phyloP scores from a whole-genome alignment of 225 moss, liverwort and hornwort genomes.

The Pseudoscleropodium purum region DNA sequence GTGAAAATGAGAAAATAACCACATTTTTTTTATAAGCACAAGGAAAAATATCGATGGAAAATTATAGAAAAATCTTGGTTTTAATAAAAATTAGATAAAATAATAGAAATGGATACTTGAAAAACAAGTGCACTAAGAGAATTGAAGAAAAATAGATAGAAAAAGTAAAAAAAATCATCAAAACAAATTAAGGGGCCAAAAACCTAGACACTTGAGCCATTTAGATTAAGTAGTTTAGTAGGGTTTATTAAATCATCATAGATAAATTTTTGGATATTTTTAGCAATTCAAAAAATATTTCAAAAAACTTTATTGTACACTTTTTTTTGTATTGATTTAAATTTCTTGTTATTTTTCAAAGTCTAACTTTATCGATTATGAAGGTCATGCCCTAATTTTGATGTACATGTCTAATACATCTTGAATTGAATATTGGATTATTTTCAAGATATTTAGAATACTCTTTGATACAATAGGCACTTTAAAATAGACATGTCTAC shows the following conservation, averaged over 20 bases:
- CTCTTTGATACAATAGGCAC: rapidly evolving
- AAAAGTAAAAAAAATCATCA: rapidly evolving
- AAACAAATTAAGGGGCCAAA: rapidly evolving
- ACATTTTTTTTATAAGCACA: not conserved
- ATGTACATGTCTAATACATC: not conserved
- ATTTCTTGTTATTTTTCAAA: not conserved
- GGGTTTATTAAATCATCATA: not conserved
- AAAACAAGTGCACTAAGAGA: too few species aligned
- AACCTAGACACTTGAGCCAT: too few species aligned
- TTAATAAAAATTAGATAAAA: not conserved
- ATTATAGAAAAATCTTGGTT: not conserved
- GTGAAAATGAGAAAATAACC: not conserved
- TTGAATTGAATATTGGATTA: not conserved
- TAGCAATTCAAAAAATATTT: too few species aligned
- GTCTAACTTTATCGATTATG: rapidly evolving
- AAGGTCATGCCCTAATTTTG: not conserved
- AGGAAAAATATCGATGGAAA: rapidly evolving
- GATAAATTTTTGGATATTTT: not conserved
- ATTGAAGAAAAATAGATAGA: not conserved
- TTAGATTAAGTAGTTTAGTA: not conserved
- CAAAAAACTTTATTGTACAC: not conserved
- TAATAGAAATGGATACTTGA: not conserved
- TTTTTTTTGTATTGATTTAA: too few species aligned
- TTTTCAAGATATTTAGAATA: not conserved
- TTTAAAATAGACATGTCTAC: not conserved